Evolutionary conservation across 495 filamentous ascomycete genomes (phyloP).

Genomic region (Penicillium fimorum): DNA sequence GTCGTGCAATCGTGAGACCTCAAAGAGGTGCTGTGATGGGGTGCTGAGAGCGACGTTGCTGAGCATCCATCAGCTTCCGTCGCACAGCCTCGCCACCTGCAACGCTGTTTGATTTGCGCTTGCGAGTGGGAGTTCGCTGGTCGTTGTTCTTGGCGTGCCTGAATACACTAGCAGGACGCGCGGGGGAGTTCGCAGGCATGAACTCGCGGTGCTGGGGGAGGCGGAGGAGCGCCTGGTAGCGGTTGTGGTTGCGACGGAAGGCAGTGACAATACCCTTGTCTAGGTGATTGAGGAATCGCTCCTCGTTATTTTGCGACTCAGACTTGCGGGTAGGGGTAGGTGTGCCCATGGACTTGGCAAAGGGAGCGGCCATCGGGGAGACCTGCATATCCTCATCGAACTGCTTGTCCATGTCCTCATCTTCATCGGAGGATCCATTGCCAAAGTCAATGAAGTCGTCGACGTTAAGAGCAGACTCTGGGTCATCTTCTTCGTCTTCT

Average conservation of each 20-base stretch:
- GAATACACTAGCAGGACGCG: slow-evolving; percentile 48
- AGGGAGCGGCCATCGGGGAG: slow-evolving; percentile 35
- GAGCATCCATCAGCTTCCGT: slow-evolving; percentile 49
- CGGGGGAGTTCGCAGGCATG: slow-evolving; percentile 49
- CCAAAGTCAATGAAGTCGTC: slow-evolving; percentile 73
- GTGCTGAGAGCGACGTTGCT: slow-evolving; percentile 16
- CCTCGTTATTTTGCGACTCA: slow-evolving; percentile 52
- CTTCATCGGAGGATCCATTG: slow-evolving; percentile 57
- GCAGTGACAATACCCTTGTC: slow-evolving; percentile 69
- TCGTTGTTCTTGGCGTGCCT: slow-evolving; percentile 45
- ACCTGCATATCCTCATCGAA: slow-evolving; percentile 41
- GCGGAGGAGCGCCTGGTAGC: slow-evolving; percentile 65
- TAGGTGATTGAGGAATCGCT: slow-evolving; percentile 64
- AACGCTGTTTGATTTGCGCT: slow-evolving; percentile 41
- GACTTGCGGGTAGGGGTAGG: slow-evolving; percentile 53
- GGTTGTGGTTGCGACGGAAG: slow-evolving; percentile 75
- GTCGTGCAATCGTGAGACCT: slow-evolving; percentile 25
- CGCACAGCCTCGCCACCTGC: slow-evolving; percentile 46
- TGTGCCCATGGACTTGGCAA: slow-evolving; percentile 36
- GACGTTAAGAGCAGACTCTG: slow-evolving; percentile 62
- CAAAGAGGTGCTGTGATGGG: not conserved
- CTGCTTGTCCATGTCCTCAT: slow-evolving; percentile 33
- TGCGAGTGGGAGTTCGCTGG: slow-evolving; percentile 43
- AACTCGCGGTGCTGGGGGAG: slow-evolving; percentile 55
- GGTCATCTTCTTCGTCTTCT: slow-evolving; percentile 61